phyloP scores from a whole-genome alignment of 2,329 filamentous ascomycete genomes.

The Ambrosiella xylebori region DNA sequence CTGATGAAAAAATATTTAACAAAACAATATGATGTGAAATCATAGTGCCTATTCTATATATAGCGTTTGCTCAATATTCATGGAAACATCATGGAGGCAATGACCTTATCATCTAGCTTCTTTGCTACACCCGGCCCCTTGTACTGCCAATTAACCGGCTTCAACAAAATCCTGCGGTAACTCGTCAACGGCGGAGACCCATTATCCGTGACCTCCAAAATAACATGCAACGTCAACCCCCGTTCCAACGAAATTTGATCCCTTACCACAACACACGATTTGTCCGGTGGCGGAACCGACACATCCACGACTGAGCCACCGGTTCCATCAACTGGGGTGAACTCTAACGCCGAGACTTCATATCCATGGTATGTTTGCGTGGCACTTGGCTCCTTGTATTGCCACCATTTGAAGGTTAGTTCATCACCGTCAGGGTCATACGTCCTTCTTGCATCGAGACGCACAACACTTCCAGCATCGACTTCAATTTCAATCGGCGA shows the following conservation, averaged over 20 bases:
- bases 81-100: too few species aligned
- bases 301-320: slow-evolving; percentile 20
- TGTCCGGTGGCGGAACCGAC: slow-evolving; percentile 23
- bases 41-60: too few species aligned
- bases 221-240: slow-evolving; percentile 30
- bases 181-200: slow-evolving; percentile 27
- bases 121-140: slow-evolving; percentile 14
- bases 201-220: slow-evolving; percentile 30
- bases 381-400: slow-evolving; percentile 23
- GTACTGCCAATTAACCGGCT: slow-evolving; percentile 19
- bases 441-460: slow-evolving; percentile 27
- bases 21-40: too few species aligned
- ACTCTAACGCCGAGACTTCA: not conserved
- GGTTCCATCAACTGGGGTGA: slow-evolving; percentile 3
- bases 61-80: too few species aligned
- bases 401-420: slow-evolving; percentile 32
- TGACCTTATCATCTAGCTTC: too few species aligned
- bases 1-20: not conserved
- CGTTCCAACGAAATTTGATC: slow-evolving; percentile 20
- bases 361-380: not conserved
- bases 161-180: slow-evolving; percentile 28
- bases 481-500: slow-evolving; percentile 24
- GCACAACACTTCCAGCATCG: slow-evolving; percentile 23
- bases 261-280: slow-evolving; percentile 23
- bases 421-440: slow-evolving; percentile 29